Evolutionary conservation across 805 yeast genomes (phyloP).

Genomic region (Candida suzukii): DNA sequence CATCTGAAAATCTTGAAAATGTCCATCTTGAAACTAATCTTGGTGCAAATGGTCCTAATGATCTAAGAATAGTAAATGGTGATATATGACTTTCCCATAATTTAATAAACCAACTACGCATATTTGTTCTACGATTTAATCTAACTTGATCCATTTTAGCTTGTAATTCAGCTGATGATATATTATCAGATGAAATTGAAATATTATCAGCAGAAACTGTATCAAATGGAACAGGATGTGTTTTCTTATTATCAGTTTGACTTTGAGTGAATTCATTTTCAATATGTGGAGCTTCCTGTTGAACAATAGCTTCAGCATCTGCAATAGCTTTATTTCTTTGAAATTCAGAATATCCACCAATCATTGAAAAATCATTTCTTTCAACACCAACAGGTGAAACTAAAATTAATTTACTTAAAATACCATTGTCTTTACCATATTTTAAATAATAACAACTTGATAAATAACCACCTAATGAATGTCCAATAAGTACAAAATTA

Average conservation of each 20-base stretch:
- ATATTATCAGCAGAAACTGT: conserved; percentile 2
- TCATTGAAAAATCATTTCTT: conserved; percentile 44
- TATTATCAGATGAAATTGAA: conserved; percentile 4
- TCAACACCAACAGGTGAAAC: conserved; percentile 79
- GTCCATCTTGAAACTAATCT: conserved; percentile 49
- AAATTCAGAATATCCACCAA: conserved; percentile 4
- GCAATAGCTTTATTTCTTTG: conserved; percentile 2
- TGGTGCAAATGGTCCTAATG: conserved; percentile 48
- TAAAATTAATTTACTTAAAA: conserved; percentile 47
- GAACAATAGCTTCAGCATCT: conserved; percentile 12
- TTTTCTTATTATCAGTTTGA: background rate
- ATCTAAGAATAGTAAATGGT: conserved; percentile 46
- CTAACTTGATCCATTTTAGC: conserved; percentile 19
- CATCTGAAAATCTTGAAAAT: conserved; percentile 33
- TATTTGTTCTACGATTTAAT: conserved; percentile 22
- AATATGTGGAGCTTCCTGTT: conserved; percentile 23
- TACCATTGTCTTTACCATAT: conserved; percentile 35
- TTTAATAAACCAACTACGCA: conserved; percentile 6
- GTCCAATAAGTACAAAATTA: conserved; percentile 61
- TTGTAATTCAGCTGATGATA: conserved; percentile 8
- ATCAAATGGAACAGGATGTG: conserved; percentile 2
- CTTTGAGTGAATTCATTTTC: conserved; percentile 23
- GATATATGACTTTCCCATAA: conserved; percentile 51
- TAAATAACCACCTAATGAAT: conserved; percentile 75
- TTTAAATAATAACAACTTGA: conserved; percentile 57